Evolutionary conservation across 2,329 filamentous ascomycete genomes (phyloP), one percentile per base, ranked within the genome.

Genomic region (Escovopsis sp.): DNA sequence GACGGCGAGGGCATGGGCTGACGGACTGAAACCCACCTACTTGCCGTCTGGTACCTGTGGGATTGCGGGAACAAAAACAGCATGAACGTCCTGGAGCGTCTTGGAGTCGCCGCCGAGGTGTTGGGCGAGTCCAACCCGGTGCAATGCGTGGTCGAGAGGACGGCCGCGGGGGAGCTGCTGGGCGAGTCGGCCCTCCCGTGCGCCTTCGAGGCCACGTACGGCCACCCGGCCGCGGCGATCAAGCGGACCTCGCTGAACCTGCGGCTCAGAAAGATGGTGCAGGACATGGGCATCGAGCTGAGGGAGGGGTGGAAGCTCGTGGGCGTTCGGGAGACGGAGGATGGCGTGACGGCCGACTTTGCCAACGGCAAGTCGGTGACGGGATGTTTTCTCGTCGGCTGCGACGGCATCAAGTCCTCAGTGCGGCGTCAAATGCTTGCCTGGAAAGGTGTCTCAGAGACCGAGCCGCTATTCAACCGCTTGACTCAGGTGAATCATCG

Each of bases 221-320:
- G 37, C 4, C 43, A 47, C 26, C 41, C 41, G 5, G 41, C 40
- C 8, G 37, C 36, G 0, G 45, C 43, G 4, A 35, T 48, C 17
- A 45, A 41, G 34, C 37, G 46, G 13, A 45, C 46, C 2, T 27
- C 35, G 4, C 10, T 48, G 17, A 46, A 43, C 10, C 5, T 23
- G 9, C 33, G 42, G 5, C 40, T 35, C 31, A 30, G 45, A 6
- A 32, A 39, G 23, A 28, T 39, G n/a, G 14, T 34, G 19, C 39
- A 41, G 4, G n/a, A 41, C 1, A 38, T 43, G 14, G 27, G 33
- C 14, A 36, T 48, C 15, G 44, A 47, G 23, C 23, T 46, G 2
- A 19, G 45, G n/a, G 37, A 46, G 16, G 46, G 45, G 4, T 48
- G 46, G 45, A 39, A 41, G 32, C 39, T 48, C 16, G 31, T 38